Base-by-base conservation (phyloP, 768 basidiomycete genomes). In the Xerocomus potaroensis region DNA sequence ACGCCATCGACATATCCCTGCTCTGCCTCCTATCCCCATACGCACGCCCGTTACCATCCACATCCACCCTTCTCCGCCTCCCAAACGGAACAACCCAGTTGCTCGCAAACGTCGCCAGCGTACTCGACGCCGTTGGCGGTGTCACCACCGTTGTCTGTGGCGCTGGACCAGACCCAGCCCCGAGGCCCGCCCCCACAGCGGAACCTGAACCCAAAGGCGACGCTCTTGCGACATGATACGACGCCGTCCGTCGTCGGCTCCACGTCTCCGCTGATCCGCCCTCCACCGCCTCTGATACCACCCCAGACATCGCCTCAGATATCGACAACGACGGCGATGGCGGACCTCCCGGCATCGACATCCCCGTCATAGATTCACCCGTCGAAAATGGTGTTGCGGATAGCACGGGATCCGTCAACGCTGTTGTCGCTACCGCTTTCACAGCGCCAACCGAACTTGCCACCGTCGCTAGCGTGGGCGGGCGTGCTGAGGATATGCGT, bases 71-170 rank as follows among this genome's bases (percentile, higher is more conserved):
- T 60, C 75, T 81, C 63, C 72, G 78, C 41, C 80, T 71, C 24
- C 81, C 80, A 58, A 86, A 84, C 2, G 79, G 65, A 43, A 79
- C 76, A 1, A 82, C 83, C 79, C 79, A 84, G 61, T 76, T 84
- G 39, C 71, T 81, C 5, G 81, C 81, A 39, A 83, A 66, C 48
- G 68, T 79, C 10, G 80, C 78, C 16, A 83, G 58, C 10, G 82
- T 74, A 31, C 74, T 72, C 11, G 76, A 72, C 5, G 80, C 73
- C 4, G 74, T 75, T 33, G 68, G 42, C 11, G 65, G 56, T 16
- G 71, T 64, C n/a, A 31, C n/a, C 11, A 23, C n/a, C 14, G 9
- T 35, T 29, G 34, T 50, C 51, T 3, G 49, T 16, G 9, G 41
- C 18, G 8, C 19, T 16, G 22, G 31, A 16, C 42, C 42, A 11